phyloP scores from a whole-genome alignment of 192 early-diverging fungal genomes.

The Coemansia asiatica region DNA sequence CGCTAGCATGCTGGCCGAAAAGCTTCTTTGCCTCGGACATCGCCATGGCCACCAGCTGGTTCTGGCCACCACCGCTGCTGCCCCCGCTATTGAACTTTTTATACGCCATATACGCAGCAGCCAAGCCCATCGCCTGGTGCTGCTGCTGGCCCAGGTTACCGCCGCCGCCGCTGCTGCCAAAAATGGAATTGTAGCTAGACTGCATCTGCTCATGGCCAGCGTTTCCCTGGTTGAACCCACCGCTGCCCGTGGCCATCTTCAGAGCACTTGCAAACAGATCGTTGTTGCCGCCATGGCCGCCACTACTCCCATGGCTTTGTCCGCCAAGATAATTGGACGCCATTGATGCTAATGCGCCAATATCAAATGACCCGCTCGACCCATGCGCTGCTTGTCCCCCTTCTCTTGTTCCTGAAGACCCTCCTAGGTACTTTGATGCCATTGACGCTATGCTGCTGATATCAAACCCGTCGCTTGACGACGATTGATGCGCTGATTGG shows the following conservation, averaged over 20 bases:
- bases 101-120: conserved; percentile 47
- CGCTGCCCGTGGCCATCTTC: conserved; percentile 34
- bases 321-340: conserved; percentile 26
- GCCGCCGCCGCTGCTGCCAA: conserved; percentile 1
- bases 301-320: conserved; percentile 4
- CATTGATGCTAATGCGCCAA: conserved; percentile 21
- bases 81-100: conserved; percentile 33
- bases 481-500: not conserved
- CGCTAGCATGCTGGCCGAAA: conserved; percentile 33
- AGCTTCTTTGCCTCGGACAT: conserved; percentile 48
- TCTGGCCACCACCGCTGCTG: conserved; percentile 27
- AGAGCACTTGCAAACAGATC: conserved; percentile 31
- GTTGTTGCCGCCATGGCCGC: conserved; percentile 9
- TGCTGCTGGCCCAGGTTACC: conserved; percentile 24
- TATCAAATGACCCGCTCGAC: conserved; percentile 24
- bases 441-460: conserved; percentile 22
- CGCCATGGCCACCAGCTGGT: conserved; percentile 45
- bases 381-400: not conserved
- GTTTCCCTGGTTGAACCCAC: conserved; percentile 42
- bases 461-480: conserved; percentile 20
- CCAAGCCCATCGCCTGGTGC: conserved; percentile 44
- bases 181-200: conserved; percentile 27
- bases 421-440: conserved; percentile 32
- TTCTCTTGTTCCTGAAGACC: not conserved
- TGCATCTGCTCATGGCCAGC: conserved; percentile 29